Base-by-base conservation (phyloP, 1,284 basidiomycete genomes). In the Vanrija humicola region DNA sequence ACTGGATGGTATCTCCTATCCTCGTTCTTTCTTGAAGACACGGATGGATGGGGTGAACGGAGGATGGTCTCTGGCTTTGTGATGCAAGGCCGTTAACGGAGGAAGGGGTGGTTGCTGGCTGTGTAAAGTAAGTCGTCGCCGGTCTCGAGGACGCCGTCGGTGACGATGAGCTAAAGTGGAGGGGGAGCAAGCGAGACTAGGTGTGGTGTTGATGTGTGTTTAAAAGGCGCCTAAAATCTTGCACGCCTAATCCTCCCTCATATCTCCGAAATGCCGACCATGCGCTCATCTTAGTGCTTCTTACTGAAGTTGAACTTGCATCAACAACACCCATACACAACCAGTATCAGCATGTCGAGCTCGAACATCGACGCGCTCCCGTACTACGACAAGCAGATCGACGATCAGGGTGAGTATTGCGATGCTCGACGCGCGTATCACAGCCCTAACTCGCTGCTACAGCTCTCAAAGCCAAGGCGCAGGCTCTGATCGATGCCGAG, bases 341-440 rank as follows among this genome's bases (percentile, higher is more conserved):
- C 52, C 44, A 48, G n/a, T 3, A 2, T 23, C 55, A 61, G 15
- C 54, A 70, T 68, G 68, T 67, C 69, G 26, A 48, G 54, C 19
- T 62, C 65, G 19, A 65, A 63, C 44, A 67, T 91, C 64, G 93
- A 96, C 76, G 89, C 91, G 21, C 81, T 96, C 55, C 91, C 94
- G 14, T 97, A 97, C 78, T 93, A 90, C 69, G 94, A 98, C 79
- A 88, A 90, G 70, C 92, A 97, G 68, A 81, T 94, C 46, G 89
- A 94, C 59, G 82, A 85, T 58, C 87, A 89, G 3, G 76, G 83
- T 55, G 78, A 89, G 57, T 85, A 15, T 28, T 10, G 7, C 28
- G 10, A 14, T 14, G 18, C 29, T 16, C 38, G 9, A 15, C 19
- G 15, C 16, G 3, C 18, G 6, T 8, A 34, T 14, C 6, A 21